Base-by-base conservation (phyloP, 177 flowering plant species). In the Tripterygium wilfordii region DNA sequence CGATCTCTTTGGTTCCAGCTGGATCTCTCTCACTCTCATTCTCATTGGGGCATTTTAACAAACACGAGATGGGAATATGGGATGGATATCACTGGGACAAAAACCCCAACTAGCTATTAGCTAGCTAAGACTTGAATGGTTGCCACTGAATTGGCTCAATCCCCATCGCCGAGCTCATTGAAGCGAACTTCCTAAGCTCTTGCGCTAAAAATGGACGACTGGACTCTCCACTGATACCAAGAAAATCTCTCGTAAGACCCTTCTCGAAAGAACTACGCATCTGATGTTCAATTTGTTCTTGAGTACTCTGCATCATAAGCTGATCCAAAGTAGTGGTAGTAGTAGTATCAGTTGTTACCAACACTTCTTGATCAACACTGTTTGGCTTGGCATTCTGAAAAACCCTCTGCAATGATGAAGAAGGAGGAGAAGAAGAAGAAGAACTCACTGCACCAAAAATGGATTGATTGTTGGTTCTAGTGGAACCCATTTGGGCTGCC, bases 161-260 rank as follows among this genome's bases (percentile, higher is more conserved):
- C 77, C n/a, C 68, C 72, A 76, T 72, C 12, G 70, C 39, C 8
- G 83, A 57, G n/a, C 62, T 64, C 45, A 72, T 56, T 0, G 85
- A 65, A 46, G 72, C 77, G 50, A 76, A 70, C 41, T 70, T 78
- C 1, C 65, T 82, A 2, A 80, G 61, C 46, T 77, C 80, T 23
- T 77, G 77, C 17, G 73, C 64, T 30, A 66, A 51, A 51, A 77
- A 77, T 12, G 72, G 73, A 18, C 63, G 61, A 4, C 47, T 56
- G 13, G 49, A 45, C 10, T 62, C 68, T 1, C 70, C 66, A 18
- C 76, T 71, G 50, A 74, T 58, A 15, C 88, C 88, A 1, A 82
- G 70, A 22, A 82, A 82, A 57, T 82, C 88, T 50, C 88, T 69
- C 0, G 88, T 82, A 0, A 64, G 28, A 31, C 67, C 44, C n/a